Evolutionary conservation across 2,329 filamentous ascomycete species (phyloP), one percentile per base, ranked within the genome.

Genomic region (Colletotrichum abscissum): DNA sequence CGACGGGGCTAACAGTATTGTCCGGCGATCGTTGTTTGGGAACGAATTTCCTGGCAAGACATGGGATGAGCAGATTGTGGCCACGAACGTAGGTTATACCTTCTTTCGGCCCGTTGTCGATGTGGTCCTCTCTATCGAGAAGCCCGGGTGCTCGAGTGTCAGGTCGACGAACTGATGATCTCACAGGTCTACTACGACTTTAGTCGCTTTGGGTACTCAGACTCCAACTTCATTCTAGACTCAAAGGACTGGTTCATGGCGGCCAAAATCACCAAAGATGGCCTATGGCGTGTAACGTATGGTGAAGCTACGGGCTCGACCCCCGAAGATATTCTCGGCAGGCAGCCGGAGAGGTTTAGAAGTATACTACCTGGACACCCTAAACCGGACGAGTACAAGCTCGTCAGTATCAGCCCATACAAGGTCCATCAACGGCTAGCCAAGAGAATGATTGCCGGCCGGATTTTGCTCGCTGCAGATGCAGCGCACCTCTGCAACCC

Each of bases 251-350:
- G 88, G 79, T 85, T 79, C 62, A 91, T 92, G 88, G 88, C 88
- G 2, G 90, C 90, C 1, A 86, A 84, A 42, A 88, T 92, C 72
- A 89, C 86, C 2, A 81, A 81, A 4, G 88, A 92, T 63, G 88
- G 89, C 0, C 79, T 92, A 4, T 92, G 90, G 82, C 87, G 90
- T 19, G 87, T 92, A 46, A 90, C 90, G 0, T 92, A 92, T 76
- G 90, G 89, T 63, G 90, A 92, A 75, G 81, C 80, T 0, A 82
- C 85, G 0, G 87, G 86, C 2, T 83, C 92, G 14, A 86, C 84
- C 0, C 81, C 78, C 35, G 89, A 90, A 14, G 84, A 92, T 78
- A 84, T 90, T 69, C 79, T 85, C 30, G 83, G 82, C 46, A 85
- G 89, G 5, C 89, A 90, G 74, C 85, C 89, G 2, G 80, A 80